Evolutionary conservation across 495 filamentous ascomycete species (phyloP), one percentile per base, ranked within the genome.

Genomic region (Daldinia caldariorum): DNA sequence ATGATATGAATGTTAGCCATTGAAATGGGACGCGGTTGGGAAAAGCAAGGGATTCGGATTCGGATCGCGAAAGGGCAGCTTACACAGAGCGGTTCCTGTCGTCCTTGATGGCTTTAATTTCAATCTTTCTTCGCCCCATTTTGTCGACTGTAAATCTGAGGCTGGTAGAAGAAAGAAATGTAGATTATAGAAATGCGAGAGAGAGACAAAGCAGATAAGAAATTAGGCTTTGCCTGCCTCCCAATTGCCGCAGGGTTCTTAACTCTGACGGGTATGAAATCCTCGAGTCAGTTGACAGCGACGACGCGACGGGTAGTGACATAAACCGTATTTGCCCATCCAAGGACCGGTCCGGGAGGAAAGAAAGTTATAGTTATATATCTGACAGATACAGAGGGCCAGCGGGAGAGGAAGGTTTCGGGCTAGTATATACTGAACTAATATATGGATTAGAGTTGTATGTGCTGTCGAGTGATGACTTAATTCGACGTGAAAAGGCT

Each of bases 61-160:
- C 49, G 53, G 58, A 58, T 53, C 41, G 43, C 50, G 22, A 22
- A 41, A 61, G 58, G 67, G 47, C 50, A 68, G 86, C 94, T 84
- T 92, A 97, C 94, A 97, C 95, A 70, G 94, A 97, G 77, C 95
- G 93, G 78, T 99, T 99, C 76, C 95, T 88, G 79, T 99, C 95
- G 89, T 99, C 95, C 83, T 97, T 97, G 86, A 99, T 99, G 61
- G 96, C 92, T 84, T 98, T 98, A 86, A 99, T 99, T 83, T 97
- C 95, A 79, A 99, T 99, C 90, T 89, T 89, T 84, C 87, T 86
- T 73, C 87, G 83, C 71, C 87, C 87, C 87, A 89, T 89, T 45
- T 75, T 81, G 83, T 60, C 61, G 47, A 45, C 14, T 61, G 45
- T 41, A 31, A 41, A 22, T 39, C 26, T 59, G 39, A 32, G 70